Conservation (phyloP, 352 stramenopile species). For the Phytophthora tubulina region DNA sequence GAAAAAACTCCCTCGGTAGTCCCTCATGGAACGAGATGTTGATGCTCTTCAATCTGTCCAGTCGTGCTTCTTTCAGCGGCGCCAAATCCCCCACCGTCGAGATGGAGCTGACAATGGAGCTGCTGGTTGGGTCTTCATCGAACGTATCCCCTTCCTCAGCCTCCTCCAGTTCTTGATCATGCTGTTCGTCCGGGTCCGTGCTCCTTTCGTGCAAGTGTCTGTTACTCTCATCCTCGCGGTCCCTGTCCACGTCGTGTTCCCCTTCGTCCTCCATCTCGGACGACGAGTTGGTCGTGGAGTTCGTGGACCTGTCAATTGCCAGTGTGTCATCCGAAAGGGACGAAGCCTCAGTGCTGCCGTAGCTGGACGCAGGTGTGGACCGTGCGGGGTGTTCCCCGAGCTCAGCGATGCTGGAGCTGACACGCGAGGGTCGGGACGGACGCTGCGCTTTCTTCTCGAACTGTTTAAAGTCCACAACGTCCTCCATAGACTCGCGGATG, state of each 20-base stretch:
- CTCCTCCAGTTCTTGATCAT: constrained; percentile 23
- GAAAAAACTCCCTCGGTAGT: constrained; percentile 82
- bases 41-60: constrained; percentile 81
- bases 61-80: constrained; percentile 71
- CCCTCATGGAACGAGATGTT: constrained; percentile 85
- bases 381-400: constrained; percentile 29
- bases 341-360: constrained; percentile 62
- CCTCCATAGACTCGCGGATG: constrained; percentile 88
- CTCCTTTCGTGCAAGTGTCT: constrained; percentile 23
- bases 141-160: constrained; percentile 47
- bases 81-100: constrained; percentile 60
- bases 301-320: constrained; percentile 52
- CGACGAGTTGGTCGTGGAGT: constrained; percentile 56
- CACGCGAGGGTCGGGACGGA: constrained; percentile 36
- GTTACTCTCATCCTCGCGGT: constrained; percentile 40
- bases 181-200: constrained; percentile 27
- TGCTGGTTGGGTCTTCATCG: constrained; percentile 42
- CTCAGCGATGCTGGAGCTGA: constrained; percentile 49
- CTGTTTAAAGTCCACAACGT: constrained; percentile 83
- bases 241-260: constrained; percentile 46
- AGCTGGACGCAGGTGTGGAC: constrained; percentile 55
- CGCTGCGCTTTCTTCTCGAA: constrained; percentile 62
- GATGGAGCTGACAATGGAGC: constrained; percentile 53
- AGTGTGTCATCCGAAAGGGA: constrained; percentile 51
- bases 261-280: constrained; percentile 54